Evolutionary conservation across 768 basidiomycete species (phyloP).

Genomic region (Hygrophoropsis aurantiaca): DNA sequence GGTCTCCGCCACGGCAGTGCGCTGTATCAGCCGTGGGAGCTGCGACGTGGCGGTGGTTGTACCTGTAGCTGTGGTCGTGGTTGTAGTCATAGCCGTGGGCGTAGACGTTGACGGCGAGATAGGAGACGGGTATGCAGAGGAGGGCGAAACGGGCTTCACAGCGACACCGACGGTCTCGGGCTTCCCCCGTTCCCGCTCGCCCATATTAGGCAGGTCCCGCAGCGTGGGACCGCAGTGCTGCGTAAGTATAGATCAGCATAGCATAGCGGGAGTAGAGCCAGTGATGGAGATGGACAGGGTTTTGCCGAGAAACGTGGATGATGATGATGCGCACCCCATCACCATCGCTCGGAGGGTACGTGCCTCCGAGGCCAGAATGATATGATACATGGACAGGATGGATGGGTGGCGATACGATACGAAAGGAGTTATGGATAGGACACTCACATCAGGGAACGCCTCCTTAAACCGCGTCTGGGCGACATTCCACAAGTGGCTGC

Average conservation of each 20-base stretch:
- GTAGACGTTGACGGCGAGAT: constrained; percentile 18
- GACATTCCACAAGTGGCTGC: constrained; percentile 87
- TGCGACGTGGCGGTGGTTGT: constrained; percentile 20
- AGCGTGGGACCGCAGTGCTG: constrained; percentile 70
- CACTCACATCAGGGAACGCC: constrained; percentile 84
- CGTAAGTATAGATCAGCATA: constrained; percentile 20
- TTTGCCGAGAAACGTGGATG: too few species aligned
- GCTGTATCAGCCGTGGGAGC: too few species aligned
- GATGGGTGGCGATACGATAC: too few species aligned
- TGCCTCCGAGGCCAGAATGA: too few species aligned
- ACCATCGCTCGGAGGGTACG: too few species aligned
- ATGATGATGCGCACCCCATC: too few species aligned
- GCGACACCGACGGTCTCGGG: constrained; percentile 30
- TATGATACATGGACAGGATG: too few species aligned
- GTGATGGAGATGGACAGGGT: too few species aligned
- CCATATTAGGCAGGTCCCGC: constrained; percentile 92
- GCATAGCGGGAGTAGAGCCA: constrained; percentile 13
- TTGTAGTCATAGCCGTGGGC: constrained; percentile 8
- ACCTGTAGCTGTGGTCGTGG: constrained; percentile 20
- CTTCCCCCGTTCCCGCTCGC: constrained; percentile 67
- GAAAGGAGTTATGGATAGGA: constrained; percentile 3
- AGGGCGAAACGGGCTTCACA: constrained; percentile 17
- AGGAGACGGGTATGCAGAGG: constrained; percentile 14
- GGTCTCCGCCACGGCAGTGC: too few species aligned
- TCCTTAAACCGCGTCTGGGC: constrained; percentile 78